Evolutionary conservation across 2,329 filamentous ascomycete species (phyloP), one percentile per base, ranked within the genome.

Genomic region (Corynespora cassiicola): DNA sequence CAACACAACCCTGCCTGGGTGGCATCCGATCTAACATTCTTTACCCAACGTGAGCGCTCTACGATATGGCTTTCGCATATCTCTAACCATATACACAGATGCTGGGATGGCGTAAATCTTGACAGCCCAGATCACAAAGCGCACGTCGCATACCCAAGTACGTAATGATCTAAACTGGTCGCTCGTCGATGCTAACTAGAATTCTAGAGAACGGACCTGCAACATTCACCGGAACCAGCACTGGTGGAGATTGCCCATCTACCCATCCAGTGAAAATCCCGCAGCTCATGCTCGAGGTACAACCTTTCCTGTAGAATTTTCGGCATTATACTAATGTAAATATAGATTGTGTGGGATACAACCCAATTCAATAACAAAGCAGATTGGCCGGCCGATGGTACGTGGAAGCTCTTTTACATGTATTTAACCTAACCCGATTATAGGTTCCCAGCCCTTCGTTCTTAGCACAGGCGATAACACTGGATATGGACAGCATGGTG

Each of bases 91-190:
- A 14, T 10, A 18, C 16, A 36, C 31, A 54, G 42, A 23, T 45
- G 25, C 31, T 72, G 70, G 71, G 71, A 75, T 39, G 74, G 75
- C 35, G 66, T 65, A 48, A 75, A 76, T 52, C 43, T 73, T 5
- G 77, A 80, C 54, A 75, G 75, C 15, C 37, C 58, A 1, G 75
- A 84, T 61, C 81, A 84, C 72, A 76, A 75, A 65, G 72, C 72
- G 44, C 82, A 75, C 48, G 69, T 74, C 10, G 63, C 73, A 6
- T 75, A 74, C 37, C 72, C 73, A 1, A 58, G n/a, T n/a, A n/a
- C n/a, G n/a, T n/a, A n/a, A n/a, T n/a, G n/a, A n/a, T n/a, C n/a
- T n/a, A n/a, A n/a, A n/a, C n/a, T n/a, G n/a, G n/a, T n/a, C n/a
- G n/a, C n/a, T n/a, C n/a, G n/a, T n/a, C n/a, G n/a, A n/a, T n/a